phyloP scores from a whole-genome alignment of 306 rosid genomes.

The Prunus armeniaca region DNA sequence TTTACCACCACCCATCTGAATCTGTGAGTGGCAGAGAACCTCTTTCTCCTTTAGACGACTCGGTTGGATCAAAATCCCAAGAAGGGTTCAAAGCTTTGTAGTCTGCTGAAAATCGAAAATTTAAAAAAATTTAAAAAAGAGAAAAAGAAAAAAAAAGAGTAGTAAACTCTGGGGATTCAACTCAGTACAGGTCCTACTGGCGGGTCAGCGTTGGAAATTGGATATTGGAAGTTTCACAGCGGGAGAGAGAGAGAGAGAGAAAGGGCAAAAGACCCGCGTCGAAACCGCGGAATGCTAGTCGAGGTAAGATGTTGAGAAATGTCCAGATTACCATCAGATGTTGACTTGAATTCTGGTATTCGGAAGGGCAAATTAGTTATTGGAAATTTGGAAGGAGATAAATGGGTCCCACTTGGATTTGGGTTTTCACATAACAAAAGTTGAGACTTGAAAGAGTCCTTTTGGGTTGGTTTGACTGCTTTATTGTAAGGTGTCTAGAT shows the following conservation, averaged over 20 bases:
- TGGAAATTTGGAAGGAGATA: background rate
- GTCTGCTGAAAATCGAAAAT: background rate
- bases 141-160: too few relatives aligned
- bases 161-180: background rate
- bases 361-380: background rate
- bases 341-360: background rate
- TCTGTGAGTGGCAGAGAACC: background rate
- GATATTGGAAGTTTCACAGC: background rate
- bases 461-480: too few relatives aligned
- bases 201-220: background rate
- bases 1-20: slow-evolving; percentile 4
- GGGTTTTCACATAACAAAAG: background rate
- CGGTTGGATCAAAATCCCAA: background rate
- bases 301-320: background rate
- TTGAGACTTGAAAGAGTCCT: too few relatives aligned
- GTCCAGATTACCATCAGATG: background rate
- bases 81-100: background rate
- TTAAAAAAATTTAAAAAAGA: too few relatives aligned
- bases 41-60: too few relatives aligned
- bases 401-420: background rate
- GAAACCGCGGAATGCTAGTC: background rate
- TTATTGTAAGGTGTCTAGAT: background rate
- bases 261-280: background rate
- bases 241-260: background rate
- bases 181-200: background rate